A percentile compares a stretch with the other conserved stretches of the same genome.
Conservation (phyloP, 208 protist genomes). For the Leishmania tropica region DNA sequence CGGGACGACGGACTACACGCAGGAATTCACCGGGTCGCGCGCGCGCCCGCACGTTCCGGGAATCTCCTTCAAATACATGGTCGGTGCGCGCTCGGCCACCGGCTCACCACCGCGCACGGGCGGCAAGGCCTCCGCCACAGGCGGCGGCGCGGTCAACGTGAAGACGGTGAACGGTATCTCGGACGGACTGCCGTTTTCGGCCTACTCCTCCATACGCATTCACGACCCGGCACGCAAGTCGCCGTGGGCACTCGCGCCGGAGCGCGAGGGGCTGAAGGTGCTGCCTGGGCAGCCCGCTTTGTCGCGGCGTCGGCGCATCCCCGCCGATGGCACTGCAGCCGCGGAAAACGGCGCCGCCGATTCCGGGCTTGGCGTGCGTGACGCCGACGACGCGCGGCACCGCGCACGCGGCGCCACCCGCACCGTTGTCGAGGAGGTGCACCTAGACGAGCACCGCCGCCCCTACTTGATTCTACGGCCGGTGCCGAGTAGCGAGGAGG, state of each 20-base stretch:
- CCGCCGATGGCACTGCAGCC: neutral
- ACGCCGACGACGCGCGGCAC: constrained; percentile 14
- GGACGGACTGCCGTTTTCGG: constrained; percentile 42
- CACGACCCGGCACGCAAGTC: constrained; percentile 66
- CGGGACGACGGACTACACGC: constrained; percentile 12
- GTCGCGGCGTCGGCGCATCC: constrained; percentile 34
- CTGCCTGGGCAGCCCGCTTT: constrained; percentile 40
- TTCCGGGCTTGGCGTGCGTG: neutral
- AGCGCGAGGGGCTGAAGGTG: constrained; percentile 23
- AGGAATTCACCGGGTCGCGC: constrained; percentile 35
- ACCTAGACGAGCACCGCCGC: constrained; percentile 65
- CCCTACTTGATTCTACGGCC: constrained; percentile 76
- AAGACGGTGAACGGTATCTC: constrained; percentile 27
- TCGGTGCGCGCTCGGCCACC: constrained; percentile 37
- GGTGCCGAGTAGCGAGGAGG: constrained; percentile 50
- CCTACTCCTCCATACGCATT: constrained; percentile 62
- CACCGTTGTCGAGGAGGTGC: constrained; percentile 69
- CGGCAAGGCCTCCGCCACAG: constrained; percentile 1
- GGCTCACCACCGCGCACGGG: constrained; percentile 7
- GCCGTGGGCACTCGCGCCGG: constrained; percentile 73
- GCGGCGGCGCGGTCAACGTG: neutral
- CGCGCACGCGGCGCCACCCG: neutral
- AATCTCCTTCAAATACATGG: constrained; percentile 42
- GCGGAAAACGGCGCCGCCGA: neutral
- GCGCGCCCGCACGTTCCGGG: constrained; percentile 40